Evolutionary conservation across 179 eudicot species (phyloP).

Genomic region (Silene vulgaris): DNA sequence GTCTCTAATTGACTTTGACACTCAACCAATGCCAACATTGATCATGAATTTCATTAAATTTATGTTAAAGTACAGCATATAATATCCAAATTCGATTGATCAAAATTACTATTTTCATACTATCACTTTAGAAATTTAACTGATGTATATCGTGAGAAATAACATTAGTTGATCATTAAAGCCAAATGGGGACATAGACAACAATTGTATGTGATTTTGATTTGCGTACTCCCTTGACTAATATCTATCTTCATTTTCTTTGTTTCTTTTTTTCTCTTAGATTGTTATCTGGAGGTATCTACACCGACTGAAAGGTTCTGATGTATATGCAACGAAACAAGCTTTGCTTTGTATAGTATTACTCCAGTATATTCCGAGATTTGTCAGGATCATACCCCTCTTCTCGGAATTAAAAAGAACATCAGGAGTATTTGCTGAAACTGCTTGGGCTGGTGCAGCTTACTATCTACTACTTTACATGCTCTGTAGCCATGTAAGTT

Average conservation of each 20-base stretch:
- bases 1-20: no score
- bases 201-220: neutral
- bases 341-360: slow-evolving; percentile 64
- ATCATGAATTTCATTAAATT: no score
- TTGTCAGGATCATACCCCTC: slow-evolving; percentile 61
- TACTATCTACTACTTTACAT: slow-evolving; percentile 78
- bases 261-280: slow-evolving; percentile 32
- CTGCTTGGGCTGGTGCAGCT: slow-evolving; percentile 99
- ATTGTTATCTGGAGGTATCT: slow-evolving; percentile 83
- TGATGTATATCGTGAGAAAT: no score
- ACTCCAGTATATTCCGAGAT: slow-evolving; percentile 78
- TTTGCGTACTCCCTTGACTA: neutral
- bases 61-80: no score
- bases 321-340: slow-evolving; percentile 72
- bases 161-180: no score
- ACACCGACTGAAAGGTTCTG: slow-evolving; percentile 59
- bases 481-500: slow-evolving; percentile 95
- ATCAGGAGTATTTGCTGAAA: slow-evolving; percentile 91
- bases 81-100: no score
- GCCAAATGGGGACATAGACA: no score
- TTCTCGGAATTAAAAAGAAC: slow-evolving; percentile 84
- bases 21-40: no score
- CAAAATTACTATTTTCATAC: no score
- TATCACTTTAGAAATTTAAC: no score
- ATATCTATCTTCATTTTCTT: slow-evolving; percentile 9